A percentile compares a stretch with the other conserved stretches of the same genome.
These are phyloP conservation scores for Sugiyamaella japonica DNA, from an alignment of 1,139 yeast species.

Conservation along the genomic window DNA sequence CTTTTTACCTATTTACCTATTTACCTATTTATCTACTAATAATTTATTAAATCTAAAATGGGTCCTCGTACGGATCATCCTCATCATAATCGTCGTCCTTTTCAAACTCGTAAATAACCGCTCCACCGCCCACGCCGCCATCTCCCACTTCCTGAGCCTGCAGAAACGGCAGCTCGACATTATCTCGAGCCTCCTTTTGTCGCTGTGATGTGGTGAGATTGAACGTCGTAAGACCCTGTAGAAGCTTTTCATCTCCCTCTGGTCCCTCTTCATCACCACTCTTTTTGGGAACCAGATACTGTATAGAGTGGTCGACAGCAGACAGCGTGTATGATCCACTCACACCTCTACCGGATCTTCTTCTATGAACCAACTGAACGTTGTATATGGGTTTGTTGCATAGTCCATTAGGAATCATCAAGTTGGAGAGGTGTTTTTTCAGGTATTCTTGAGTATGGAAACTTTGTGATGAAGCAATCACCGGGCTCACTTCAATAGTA, in stretches of 20 bases:
- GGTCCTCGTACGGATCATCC: slow-evolving; percentile 97
- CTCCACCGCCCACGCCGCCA: slow-evolving; percentile 62
- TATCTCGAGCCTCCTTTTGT: slow-evolving; percentile 75
- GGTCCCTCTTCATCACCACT: slow-evolving; percentile 42
- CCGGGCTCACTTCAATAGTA: slow-evolving; percentile 59
- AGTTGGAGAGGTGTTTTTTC: slow-evolving; percentile 45
- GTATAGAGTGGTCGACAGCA: slow-evolving; percentile 51
- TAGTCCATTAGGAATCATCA: slow-evolving; percentile 50
- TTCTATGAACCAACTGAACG: slow-evolving; percentile 59
- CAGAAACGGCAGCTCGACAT: slow-evolving; percentile 84
- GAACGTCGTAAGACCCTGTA: slow-evolving; percentile 81
- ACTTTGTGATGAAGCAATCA: slow-evolving; percentile 23
- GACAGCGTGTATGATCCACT: slow-evolving; percentile 57
- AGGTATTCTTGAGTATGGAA: slow-evolving; percentile 52
- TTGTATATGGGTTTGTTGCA: slow-evolving; percentile 52
- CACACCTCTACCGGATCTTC: slow-evolving; percentile 82
- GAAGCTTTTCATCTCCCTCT: slow-evolving; percentile 44
- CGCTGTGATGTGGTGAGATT: slow-evolving; percentile 72
- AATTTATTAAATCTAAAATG: slow-evolving; percentile 52
- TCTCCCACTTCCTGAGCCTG: slow-evolving; percentile 80
- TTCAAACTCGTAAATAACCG: slow-evolving; percentile 90
- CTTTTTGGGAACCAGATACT: slow-evolving; percentile 41
- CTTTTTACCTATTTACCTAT: neutral
- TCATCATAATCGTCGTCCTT: slow-evolving; percentile 89
- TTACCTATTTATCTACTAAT: neutral